These are phyloP conservation scores for Lecanicillium sp. DNA, from an alignment of 2,329 filamentous ascomycete genomes.

Conservation along the genomic window DNA sequence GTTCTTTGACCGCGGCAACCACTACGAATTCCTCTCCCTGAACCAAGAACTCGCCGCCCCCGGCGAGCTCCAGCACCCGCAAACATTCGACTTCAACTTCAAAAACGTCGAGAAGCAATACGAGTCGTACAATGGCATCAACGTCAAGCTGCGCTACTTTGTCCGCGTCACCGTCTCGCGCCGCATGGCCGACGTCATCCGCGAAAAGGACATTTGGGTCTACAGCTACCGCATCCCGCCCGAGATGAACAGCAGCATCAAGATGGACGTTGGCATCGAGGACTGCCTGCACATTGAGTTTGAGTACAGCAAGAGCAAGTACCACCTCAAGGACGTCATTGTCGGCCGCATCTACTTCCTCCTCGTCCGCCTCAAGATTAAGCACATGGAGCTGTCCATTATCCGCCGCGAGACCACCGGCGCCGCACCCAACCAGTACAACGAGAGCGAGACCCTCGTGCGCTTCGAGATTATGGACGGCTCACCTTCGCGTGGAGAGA, in stretches of 20 bases:
- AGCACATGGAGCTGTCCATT: conserved; percentile 98
- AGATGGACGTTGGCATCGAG: conserved; percentile 99
- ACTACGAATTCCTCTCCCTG: conserved; percentile 97
- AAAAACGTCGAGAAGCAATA: conserved; percentile 99
- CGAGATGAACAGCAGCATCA: conserved; percentile 97
- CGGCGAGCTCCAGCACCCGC: conserved; percentile 95
- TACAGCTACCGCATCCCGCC: conserved; percentile 97
- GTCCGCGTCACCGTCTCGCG: conserved; percentile 92
- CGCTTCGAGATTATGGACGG: conserved; percentile 99
- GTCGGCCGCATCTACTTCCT: conserved; percentile 98
- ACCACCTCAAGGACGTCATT: conserved; percentile 98
- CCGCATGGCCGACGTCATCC: conserved; percentile 94
- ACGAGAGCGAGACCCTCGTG: conserved; percentile 96
- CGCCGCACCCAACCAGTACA: conserved; percentile 96
- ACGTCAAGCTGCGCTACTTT: conserved; percentile 98
- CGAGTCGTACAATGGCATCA: conserved; percentile 99
- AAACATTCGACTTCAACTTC: conserved; percentile 99
- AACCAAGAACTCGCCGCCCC: conserved; percentile 95
- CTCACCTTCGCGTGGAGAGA: conserved; percentile 89
- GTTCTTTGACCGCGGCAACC: conserved; percentile 99
- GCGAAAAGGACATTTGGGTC: conserved; percentile 99
- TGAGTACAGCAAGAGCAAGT: conserved; percentile 98
- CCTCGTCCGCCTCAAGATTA: conserved; percentile 94
- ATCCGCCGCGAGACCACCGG: conserved; percentile 96
- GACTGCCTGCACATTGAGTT: conserved; percentile 99